Conservation (phyloP, 2,329 filamentous ascomycete genomes). For the Apiospora arundinis region DNA sequence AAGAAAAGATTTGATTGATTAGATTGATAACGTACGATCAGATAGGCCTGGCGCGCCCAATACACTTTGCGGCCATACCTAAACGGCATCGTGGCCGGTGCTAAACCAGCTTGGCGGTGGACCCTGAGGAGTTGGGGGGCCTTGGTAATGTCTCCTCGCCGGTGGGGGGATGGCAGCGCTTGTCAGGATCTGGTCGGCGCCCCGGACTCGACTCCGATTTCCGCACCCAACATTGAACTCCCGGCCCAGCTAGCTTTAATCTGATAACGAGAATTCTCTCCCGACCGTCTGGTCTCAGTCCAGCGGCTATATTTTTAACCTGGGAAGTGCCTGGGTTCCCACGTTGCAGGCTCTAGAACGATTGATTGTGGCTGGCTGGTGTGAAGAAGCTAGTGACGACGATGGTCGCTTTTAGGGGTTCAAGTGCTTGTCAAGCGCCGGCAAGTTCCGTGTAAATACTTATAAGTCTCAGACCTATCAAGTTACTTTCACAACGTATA, state of each 20-base stretch:
- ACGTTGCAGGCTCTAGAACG: not conserved
- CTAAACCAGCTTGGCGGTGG: not conserved
- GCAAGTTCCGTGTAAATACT: not conserved
- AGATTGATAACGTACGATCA: conserved; percentile 13
- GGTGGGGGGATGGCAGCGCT: not conserved
- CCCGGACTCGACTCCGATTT: not conserved
- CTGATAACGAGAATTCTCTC: not conserved
- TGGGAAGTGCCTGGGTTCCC: not conserved
- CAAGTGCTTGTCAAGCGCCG: not conserved
- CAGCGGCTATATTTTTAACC: not conserved
- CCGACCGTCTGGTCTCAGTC: not conserved
- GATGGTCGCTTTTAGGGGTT: not conserved
- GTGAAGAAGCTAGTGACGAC: not conserved
- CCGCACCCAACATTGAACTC: not conserved
- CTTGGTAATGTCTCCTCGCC: not conserved
- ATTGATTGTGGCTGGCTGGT: conserved; percentile 1
- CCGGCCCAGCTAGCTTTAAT: not conserved
- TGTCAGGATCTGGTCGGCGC: conserved; percentile 2
- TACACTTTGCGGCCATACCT: not conserved
- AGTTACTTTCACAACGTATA: too few relatives aligned
- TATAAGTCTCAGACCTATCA: not conserved
- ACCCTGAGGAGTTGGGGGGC: not conserved
- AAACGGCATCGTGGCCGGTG: not conserved
- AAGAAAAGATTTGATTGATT: conserved; percentile 21
- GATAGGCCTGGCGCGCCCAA: not conserved